Base-by-base conservation (phyloP, 2,329 filamentous ascomycete genomes). In the Pestalotiopsis sp. region DNA sequence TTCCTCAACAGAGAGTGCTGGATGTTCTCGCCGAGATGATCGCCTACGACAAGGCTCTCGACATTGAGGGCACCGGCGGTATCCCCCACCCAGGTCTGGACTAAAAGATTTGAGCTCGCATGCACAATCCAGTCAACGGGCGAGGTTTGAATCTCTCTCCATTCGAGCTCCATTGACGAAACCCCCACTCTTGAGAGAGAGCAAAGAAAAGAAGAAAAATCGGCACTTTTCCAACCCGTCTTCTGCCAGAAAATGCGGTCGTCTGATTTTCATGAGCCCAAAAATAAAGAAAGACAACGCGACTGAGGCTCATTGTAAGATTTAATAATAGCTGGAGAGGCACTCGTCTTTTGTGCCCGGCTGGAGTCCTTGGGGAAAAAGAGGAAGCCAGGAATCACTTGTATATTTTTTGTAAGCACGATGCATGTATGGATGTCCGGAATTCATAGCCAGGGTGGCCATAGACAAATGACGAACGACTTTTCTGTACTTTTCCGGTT, bases 1-100 rank as follows among this genome's bases (percentile, higher is more conserved):
- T 3, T 11, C 17, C n/a, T 10, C 13, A 20, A 44, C 72, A 96
- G 92, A 90, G 94, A 70, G 93, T 98, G 75, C 90, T 99, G 75
- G 95, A 99, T 81, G 91, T 98, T 75, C 90, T 99, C 71, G 96
- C 96, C 73, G 94, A 98, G 84, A 98, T 99, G 94, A 97, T 99
- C 77, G 95, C 94, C 71, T 89, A 94, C 80, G 96, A 98, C 83
- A 88, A 91, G 71, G 89, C 84, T 71, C 83, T 94, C 73, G 88
- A 91, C 73, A 85, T 93, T 70, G 88, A 70, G 22, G 71, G 68
- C 38, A 76, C 85, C 67, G 77, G 79, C 70, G 83, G 85, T 68
- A 81, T 86, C 65, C 83, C 77, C 35, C 68, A 67, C 72, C 84
- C 85, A 66, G 84, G 85, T 70, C 82, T 88, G 68, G 86, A 88